Evolutionary conservation across 1,284 basidiomycete genomes (phyloP), one percentile per base, ranked within the genome.

Genomic region (Leccinum subspadiceum): DNA sequence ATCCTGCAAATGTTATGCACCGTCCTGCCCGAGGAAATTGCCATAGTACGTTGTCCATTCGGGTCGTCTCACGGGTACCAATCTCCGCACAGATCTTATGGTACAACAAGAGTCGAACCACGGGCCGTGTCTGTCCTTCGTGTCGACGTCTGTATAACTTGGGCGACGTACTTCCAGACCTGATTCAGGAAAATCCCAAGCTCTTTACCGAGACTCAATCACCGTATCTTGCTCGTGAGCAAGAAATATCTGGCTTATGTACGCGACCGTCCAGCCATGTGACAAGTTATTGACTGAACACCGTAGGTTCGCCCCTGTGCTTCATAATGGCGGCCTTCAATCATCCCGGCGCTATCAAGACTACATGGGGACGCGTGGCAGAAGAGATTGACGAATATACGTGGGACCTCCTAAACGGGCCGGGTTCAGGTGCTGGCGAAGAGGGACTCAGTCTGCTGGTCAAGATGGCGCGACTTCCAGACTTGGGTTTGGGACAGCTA

Each of bases 221-320:
- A 9, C 78, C 81, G 0, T 77, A 26, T 61, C 80, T 87, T 24
- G 62, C 74, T 44, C 77, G 78, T 44, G 90, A 92, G 67, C 89
- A 90, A 62, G 75, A 79, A 53, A 80, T 92, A 57, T 92, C 90
- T 66, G 90, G 90, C 1, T 74, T 92, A 59, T 92, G 90, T 92
- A 73, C 59, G 87, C 3, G 13, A 53, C 15, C 33, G 13, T 29
- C 15, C 12, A 15, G 17, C 53, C 29, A 24, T 46, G 50, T 41
- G 35, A 9, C 20, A 22, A 51, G 9, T 51, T 4, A 24, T 41
- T 63, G 56, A 70, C 33, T 37, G 2, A 8, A 41, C 52, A 20
- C n/a, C 49, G 9, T 62, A 91, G 89, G 89, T 67, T 91, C 90
- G 0, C 81, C 87, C 0, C 74, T 91, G 24, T 92, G 90, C 71